Conservation (phyloP, 2,329 filamentous ascomycete genomes). For the Diaporthe caulivora region DNA sequence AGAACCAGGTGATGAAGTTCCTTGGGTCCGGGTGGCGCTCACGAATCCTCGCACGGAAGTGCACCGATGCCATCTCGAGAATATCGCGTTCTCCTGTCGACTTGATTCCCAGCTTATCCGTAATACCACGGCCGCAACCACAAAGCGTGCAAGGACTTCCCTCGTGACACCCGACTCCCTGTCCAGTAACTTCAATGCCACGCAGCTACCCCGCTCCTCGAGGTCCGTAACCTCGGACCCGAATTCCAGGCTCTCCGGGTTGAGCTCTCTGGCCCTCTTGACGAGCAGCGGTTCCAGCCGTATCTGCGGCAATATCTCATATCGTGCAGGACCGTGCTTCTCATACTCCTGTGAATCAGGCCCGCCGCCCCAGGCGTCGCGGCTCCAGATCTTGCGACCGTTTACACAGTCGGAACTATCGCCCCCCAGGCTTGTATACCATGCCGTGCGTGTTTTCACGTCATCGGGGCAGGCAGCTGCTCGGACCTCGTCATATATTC, state of each 20-base stretch:
- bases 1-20: constrained; percentile 52
- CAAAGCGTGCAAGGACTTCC: constrained; percentile 45
- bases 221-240: constrained; percentile 46
- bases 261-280: constrained; percentile 47
- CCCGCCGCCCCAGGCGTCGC: constrained; percentile 49
- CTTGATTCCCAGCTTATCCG: constrained; percentile 46
- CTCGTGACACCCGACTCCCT: constrained; percentile 33
- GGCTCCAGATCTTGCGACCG: constrained; percentile 46
- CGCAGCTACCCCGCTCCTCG: constrained; percentile 39
- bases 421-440: constrained; percentile 49
- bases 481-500: constrained; percentile 17
- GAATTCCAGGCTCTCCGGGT: constrained; percentile 47
- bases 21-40: constrained; percentile 44
- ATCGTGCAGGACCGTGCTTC: constrained; percentile 44
- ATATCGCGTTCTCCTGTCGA: constrained; percentile 49
- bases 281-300: constrained; percentile 51
- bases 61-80: constrained; percentile 50
- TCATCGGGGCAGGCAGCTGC: constrained; percentile 29
- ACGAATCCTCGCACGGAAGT: constrained; percentile 47
- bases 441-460: constrained; percentile 43
- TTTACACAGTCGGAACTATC: background rate
- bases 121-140: constrained; percentile 47
- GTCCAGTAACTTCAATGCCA: constrained; percentile 42
- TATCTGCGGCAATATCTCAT: constrained; percentile 50
- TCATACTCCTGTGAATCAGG: constrained; percentile 43